Conservation (phyloP, 2,329 filamentous ascomycete genomes). For the Penicillium sp. region DNA sequence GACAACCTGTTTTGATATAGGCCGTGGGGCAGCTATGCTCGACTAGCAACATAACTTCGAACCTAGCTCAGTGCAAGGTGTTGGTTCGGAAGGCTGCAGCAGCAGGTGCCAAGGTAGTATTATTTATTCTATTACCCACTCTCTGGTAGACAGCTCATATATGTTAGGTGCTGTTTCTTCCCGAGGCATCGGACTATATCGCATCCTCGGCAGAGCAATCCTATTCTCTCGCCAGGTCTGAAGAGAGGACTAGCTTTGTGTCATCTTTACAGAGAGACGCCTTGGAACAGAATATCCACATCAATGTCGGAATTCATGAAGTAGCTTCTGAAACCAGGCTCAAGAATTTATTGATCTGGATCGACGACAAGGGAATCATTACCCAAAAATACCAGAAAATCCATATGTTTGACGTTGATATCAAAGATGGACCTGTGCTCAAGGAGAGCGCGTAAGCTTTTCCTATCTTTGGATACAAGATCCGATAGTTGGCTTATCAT, state of each 20-base stretch:
- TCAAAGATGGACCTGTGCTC: slow-evolving; percentile 55
- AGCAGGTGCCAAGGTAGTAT: slow-evolving; percentile 70
- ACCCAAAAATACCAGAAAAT: slow-evolving; percentile 76
- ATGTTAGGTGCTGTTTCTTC: slow-evolving; percentile 74
- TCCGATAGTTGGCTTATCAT: background rate
- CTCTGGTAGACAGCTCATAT: slow-evolving; percentile 4
- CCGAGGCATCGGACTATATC: slow-evolving; percentile 90
- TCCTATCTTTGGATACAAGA: background rate
- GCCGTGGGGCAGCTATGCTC: slow-evolving; percentile 89
- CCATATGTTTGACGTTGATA: slow-evolving; percentile 78
- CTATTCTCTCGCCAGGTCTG: slow-evolving; percentile 66
- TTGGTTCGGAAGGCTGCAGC: slow-evolving; percentile 70
- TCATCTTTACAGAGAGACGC: slow-evolving; percentile 70
- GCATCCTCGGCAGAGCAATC: slow-evolving; percentile 65
- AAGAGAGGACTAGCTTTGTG: slow-evolving; percentile 68
- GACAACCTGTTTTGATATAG: slow-evolving; percentile 44
- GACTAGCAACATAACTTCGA: slow-evolving; percentile 71
- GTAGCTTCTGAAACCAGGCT: slow-evolving; percentile 55
- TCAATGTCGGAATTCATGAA: slow-evolving; percentile 88
- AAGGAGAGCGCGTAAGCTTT: slow-evolving; percentile 56
- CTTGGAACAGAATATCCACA: slow-evolving; percentile 59
- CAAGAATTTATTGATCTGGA: slow-evolving; percentile 66
- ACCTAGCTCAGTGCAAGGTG: slow-evolving; percentile 72
- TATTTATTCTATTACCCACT: background rate
- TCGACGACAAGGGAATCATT: slow-evolving; percentile 59